Percentiles rank a stretch among this genome's conserved stretches.
Conservation (phyloP, 805 yeast species). For the Barnettozyma botsteinii region DNA sequence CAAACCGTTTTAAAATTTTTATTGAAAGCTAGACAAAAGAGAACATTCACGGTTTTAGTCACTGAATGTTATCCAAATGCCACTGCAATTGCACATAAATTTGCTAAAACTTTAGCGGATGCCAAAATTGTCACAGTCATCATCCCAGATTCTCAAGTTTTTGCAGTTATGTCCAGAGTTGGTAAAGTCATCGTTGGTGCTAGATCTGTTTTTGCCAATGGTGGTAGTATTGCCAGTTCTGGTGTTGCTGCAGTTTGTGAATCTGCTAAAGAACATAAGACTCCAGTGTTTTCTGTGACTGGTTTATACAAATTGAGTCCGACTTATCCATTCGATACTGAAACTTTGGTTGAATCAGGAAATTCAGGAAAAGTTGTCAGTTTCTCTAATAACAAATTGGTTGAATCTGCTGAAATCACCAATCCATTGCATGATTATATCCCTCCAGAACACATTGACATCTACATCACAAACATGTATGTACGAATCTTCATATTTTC, state of each 20-base stretch:
- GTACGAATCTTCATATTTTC: conserved; percentile 15
- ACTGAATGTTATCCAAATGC: conserved; percentile 92
- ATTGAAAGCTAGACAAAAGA: conserved; percentile 78
- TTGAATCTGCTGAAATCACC: conserved; percentile 72
- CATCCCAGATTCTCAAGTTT: conserved; percentile 88
- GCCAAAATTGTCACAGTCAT: conserved; percentile 86
- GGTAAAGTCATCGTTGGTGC: conserved; percentile 95
- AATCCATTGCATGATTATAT: conserved; percentile 90
- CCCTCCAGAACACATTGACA: conserved; percentile 90
- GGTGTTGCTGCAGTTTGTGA: conserved; percentile 94
- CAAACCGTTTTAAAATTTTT: conserved; percentile 83
- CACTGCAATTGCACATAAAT: conserved; percentile 65
- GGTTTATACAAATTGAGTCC: conserved; percentile 93
- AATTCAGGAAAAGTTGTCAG: conserved; percentile 85
- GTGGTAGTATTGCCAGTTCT: conserved; percentile 84
- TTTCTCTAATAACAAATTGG: conserved; percentile 62
- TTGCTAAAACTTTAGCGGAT: conserved; percentile 73
- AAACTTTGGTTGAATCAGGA: conserved; percentile 85
- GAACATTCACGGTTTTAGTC: conserved; percentile 87
- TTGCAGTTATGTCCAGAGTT: conserved; percentile 95
- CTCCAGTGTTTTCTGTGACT: conserved; percentile 95
- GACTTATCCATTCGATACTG: conserved; percentile 74
- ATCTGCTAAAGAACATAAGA: conserved; percentile 89
- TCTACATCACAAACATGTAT: conserved; percentile 80
- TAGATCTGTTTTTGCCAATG: conserved; percentile 89